phyloP scores from a whole-genome alignment of 1,284 basidiomycete genomes.

The Fistulinella cinereoalba region DNA sequence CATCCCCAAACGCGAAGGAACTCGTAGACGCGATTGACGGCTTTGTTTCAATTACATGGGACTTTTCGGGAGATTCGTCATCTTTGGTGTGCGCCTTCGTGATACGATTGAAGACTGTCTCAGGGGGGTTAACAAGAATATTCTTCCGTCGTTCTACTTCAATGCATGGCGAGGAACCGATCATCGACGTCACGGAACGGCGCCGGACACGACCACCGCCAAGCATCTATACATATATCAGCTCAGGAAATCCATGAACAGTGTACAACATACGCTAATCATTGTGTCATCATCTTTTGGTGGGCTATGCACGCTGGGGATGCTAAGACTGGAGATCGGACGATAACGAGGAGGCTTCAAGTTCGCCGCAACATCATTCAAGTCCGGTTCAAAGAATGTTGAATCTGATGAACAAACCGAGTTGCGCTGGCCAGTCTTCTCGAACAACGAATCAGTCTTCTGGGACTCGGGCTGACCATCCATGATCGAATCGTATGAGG shows the following conservation, averaged over 20 bases:
- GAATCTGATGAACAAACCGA: slow-evolving; percentile 57
- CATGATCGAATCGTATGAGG: slow-evolving; percentile 62
- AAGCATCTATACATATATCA: slow-evolving; percentile 57
- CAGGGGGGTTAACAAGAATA: slow-evolving; percentile 35
- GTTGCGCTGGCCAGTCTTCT: slow-evolving; percentile 52
- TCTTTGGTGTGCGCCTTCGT: slow-evolving; percentile 29
- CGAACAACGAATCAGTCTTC: slow-evolving; percentile 59
- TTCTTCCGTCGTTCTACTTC: slow-evolving; percentile 62
- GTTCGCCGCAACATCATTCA: slow-evolving; percentile 22
- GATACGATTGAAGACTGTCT: slow-evolving; percentile 29
- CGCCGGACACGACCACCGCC: slow-evolving; percentile 71
- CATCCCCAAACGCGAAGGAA: slow-evolving; percentile 60
- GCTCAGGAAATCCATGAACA: neutral
- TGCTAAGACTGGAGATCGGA: slow-evolving; percentile 62
- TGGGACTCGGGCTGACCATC: slow-evolving; percentile 37
- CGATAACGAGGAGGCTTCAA: slow-evolving; percentile 47
- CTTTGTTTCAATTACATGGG: slow-evolving; percentile 48
- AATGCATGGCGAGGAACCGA: slow-evolving; percentile 70
- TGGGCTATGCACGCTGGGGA: slow-evolving; percentile 48
- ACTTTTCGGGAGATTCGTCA: slow-evolving; percentile 37
- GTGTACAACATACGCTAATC: slow-evolving; percentile 58
- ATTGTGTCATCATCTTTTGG: slow-evolving; percentile 72
- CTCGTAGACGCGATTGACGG: slow-evolving; percentile 57
- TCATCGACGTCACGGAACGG: slow-evolving; percentile 58
- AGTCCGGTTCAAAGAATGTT: slow-evolving; percentile 56